These are phyloP conservation scores for Termitomyces bulborhizus DNA, from an alignment of 768 basidiomycete species.

Conservation along the genomic window DNA sequence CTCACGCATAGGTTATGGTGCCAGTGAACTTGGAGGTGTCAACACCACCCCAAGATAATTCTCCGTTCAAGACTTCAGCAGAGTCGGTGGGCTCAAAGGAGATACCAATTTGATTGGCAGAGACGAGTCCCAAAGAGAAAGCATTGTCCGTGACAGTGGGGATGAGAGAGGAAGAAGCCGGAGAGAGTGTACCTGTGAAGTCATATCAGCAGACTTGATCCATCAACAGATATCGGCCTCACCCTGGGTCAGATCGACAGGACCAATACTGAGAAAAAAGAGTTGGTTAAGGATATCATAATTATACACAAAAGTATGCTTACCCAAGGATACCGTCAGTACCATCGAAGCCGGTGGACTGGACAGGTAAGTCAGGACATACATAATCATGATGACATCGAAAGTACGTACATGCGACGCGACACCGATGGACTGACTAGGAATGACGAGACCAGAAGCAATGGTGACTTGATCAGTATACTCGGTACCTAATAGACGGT, in stretches of 20 bases:
- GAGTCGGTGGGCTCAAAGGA: slow-evolving; percentile 44
- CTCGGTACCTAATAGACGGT: slow-evolving; percentile 31
- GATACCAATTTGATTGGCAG: slow-evolving; percentile 36
- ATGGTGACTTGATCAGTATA: slow-evolving; percentile 53
- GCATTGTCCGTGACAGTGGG: slow-evolving; percentile 57
- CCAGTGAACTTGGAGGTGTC: slow-evolving; percentile 40
- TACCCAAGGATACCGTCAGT: slow-evolving; percentile 66
- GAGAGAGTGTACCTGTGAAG: slow-evolving; percentile 26
- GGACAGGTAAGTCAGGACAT: no score
- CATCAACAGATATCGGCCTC: not conserved
- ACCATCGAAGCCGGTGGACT: slow-evolving; percentile 37
- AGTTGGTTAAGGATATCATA: slow-evolving; percentile 1
- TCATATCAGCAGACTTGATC: not conserved
- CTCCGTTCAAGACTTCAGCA: slow-evolving; percentile 34
- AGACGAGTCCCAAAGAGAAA: slow-evolving; percentile 32
- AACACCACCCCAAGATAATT: slow-evolving; percentile 48
- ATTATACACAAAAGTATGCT: slow-evolving; percentile 7
- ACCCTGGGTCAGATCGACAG: slow-evolving; percentile 45
- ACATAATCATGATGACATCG: not conserved
- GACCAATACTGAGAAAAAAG: slow-evolving; percentile 44
- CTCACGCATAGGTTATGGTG: slow-evolving; percentile 35
- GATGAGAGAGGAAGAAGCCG: slow-evolving; percentile 22
- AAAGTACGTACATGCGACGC: slow-evolving; percentile 26
- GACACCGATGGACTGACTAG: slow-evolving; percentile 61
- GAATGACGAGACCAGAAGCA: slow-evolving; percentile 40